phyloP scores from a whole-genome alignment of 2,329 filamentous ascomycete species.

The Ophiostoma sp. region DNA sequence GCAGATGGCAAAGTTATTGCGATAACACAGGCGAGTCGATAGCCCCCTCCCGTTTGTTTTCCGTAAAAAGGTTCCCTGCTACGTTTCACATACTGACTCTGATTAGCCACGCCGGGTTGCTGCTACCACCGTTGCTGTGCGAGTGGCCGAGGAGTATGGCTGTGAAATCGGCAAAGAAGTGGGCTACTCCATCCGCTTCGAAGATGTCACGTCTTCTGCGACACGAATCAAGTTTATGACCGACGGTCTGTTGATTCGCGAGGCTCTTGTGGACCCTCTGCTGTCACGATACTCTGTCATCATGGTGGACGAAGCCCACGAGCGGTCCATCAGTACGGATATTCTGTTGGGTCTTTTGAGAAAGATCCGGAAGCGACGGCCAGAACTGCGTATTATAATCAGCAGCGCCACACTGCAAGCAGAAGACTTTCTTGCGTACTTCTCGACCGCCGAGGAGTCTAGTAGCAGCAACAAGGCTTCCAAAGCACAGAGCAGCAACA shows the following conservation, averaged over 20 bases:
- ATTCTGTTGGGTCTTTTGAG: constrained; percentile 86
- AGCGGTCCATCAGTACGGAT: constrained; percentile 89
- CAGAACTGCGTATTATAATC: constrained; percentile 82
- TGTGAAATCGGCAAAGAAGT: constrained; percentile 87
- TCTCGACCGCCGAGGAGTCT: constrained; percentile 50
- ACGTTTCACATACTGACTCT: not conserved
- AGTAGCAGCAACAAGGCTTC: constrained; percentile 28
- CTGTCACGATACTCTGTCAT: constrained; percentile 90
- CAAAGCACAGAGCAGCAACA: not conserved
- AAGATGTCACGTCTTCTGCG: constrained; percentile 81
- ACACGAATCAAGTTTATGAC: constrained; percentile 95
- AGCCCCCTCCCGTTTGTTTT: not conserved
- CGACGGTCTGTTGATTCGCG: constrained; percentile 85
- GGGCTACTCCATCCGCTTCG: constrained; percentile 89
- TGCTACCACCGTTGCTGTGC: constrained; percentile 81
- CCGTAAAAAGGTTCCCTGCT: not conserved
- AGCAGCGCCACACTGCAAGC: constrained; percentile 94
- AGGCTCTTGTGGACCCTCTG: constrained; percentile 89
- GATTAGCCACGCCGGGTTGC: constrained; percentile 80
- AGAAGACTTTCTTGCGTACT: constrained; percentile 80
- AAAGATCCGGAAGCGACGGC: constrained; percentile 78
- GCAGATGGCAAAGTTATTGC: constrained; percentile 78
- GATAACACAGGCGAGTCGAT: constrained; percentile 66
- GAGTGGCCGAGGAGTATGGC: constrained; percentile 86
- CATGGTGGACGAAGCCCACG: constrained; percentile 97